Base-by-base conservation (phyloP, 2,329 filamentous ascomycete genomes). In the Diaporthe caulivora region DNA sequence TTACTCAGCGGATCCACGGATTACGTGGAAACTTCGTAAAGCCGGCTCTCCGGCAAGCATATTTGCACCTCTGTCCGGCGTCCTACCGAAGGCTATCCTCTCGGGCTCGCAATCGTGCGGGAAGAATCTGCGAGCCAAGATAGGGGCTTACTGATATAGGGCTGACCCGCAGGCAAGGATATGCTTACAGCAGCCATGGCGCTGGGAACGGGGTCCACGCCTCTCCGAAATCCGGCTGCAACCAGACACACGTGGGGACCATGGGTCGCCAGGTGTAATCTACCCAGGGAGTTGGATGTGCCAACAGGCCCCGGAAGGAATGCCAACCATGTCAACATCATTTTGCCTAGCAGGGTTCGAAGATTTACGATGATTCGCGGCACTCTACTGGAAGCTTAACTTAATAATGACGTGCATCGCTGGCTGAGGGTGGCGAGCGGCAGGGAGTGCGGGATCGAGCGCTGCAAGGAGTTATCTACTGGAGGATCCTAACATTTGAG, bases 331-430 rank as follows among this genome's bases (percentile, higher is more conserved):
- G 44, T 26, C 13, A 47, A 31, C 13, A 21, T 31, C 9, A n/a
- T 24, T 21, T 34, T 44, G n/a, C 2, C 21, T 4, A 42, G 42
- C n/a, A 31, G 26, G 42, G 42, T 42, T 64, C 42, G 2, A 49
- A 34, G 42, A 6, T 51, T 31, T 18, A 31, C 15, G 6, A 37
- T 2, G 15, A 18, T 17, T 15, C 29, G 37, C 34, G 44, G 42
- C 21, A 49, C 29, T 49, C 10, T 65, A 11, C 37, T 65, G 60
- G 2, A 65, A 65, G 60, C 60, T 65, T 65, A 34, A 49, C 60
- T 65, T 65, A 34, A 49, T 1, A 65, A 65, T 37, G 60, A 65
- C 60, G 60, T 65, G 29, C 42, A 51, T 17, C 18, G 44, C 26
- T 15, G 18, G 60, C 21, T 29, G 13, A 65, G 60, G 29, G 18